Evolutionary conservation across 2,329 filamentous ascomycete genomes (phyloP).

Genomic region (Ceratocystis lukuohia): DNA sequence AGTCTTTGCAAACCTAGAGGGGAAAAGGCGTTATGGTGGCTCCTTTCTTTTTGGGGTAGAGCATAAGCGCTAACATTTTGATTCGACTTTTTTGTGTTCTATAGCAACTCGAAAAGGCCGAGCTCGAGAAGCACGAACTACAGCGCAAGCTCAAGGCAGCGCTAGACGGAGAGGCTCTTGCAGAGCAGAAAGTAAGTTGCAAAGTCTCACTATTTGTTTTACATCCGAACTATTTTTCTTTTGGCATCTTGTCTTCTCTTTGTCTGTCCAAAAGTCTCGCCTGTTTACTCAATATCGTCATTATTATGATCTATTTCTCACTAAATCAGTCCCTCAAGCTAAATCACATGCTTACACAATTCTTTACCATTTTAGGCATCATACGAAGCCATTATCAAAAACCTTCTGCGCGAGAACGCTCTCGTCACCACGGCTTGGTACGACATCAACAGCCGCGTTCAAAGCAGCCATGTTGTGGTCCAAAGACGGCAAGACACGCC

Average conservation of each 20-base stretch:
- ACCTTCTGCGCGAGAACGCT: conserved; percentile 62
- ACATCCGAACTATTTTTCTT: not conserved
- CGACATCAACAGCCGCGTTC: conserved; percentile 61
- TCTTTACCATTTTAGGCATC: conserved; percentile 31
- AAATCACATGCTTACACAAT: conserved; percentile 3
- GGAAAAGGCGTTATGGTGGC: not conserved
- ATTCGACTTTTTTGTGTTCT: conserved; percentile 10
- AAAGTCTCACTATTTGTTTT: not conserved
- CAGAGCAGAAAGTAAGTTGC: conserved; percentile 40
- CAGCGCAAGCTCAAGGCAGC: conserved; percentile 42
- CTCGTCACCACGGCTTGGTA: conserved; percentile 79
- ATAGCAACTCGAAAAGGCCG: conserved; percentile 46
- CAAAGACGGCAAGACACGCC: conserved; percentile 62
- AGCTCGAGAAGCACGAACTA: conserved; percentile 43
- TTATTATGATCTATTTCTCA: not conserved
- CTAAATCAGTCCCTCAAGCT: not conserved
- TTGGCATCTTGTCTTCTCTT: not conserved
- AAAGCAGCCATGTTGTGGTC: conserved; percentile 70
- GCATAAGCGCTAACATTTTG: conserved; percentile 2
- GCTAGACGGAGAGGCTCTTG: conserved; percentile 36
- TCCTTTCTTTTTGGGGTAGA: not conserved
- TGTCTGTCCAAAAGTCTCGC: not conserved
- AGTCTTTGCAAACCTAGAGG: not conserved
- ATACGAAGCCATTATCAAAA: conserved; percentile 46
- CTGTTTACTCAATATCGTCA: not conserved